A percentile compares a stretch with the other conserved stretches of the same genome.
Evolutionary conservation across 345 rosid species (phyloP).

Genomic region (Rhodomyrtus tomentosa): DNA sequence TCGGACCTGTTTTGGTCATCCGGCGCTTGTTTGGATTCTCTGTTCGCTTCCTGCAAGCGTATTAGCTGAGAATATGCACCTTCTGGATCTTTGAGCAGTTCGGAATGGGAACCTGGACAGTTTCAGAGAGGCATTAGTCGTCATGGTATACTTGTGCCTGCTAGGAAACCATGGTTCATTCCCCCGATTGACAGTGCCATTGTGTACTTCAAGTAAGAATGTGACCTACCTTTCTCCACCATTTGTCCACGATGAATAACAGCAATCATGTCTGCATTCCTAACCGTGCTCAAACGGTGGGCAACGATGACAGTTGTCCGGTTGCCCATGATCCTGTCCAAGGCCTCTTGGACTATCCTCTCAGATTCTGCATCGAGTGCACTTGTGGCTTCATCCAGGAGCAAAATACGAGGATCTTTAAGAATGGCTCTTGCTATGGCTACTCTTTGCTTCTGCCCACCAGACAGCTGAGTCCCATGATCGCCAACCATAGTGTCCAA

Average conservation of each 20-base stretch:
- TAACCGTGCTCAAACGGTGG: conserved; percentile 23
- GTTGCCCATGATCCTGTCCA: conserved; percentile 24
- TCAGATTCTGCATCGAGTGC: conserved; percentile 26
- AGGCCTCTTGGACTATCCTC: conserved; percentile 19
- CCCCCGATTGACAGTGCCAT: not conserved
- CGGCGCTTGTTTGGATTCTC: conserved; percentile 15
- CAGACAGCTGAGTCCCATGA: conserved; percentile 35
- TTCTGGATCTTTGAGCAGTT: conserved; percentile 47
- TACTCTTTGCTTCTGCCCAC: conserved; percentile 38
- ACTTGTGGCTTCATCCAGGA: conserved; percentile 33
- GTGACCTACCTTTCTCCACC: conserved; percentile 24
- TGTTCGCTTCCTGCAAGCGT: conserved; percentile 51
- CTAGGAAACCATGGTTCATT: not conserved
- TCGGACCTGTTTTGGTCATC: conserved; percentile 26
- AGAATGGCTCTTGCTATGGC: conserved; percentile 33
- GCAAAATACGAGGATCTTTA: conserved; percentile 26
- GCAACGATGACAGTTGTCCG: conserved; percentile 26
- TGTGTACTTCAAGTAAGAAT: not conserved
- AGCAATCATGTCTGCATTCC: conserved; percentile 17
- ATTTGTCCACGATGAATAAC: conserved; percentile 22
- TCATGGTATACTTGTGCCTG: not conserved
- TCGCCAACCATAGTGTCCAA: conserved; percentile 34
- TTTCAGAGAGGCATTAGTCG: not conserved
- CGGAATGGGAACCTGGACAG: conserved; percentile 48
- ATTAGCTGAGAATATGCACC: conserved; percentile 83